Evolutionary conservation across 148 eudicot species (phyloP).

Genomic region (Simmondsia chinensis): DNA sequence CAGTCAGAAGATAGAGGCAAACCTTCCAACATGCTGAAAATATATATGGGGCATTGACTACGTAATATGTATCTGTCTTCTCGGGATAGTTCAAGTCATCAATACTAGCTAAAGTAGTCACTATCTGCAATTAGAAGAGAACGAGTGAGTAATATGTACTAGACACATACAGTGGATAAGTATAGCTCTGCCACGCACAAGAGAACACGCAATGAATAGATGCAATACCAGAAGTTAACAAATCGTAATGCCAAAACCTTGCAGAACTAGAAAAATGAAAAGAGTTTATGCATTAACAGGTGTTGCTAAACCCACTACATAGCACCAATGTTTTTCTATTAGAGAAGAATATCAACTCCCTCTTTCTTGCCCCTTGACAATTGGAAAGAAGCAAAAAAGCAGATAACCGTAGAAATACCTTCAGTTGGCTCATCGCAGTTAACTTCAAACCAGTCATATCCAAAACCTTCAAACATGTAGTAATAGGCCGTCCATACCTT

Average conservation of each 20-base stretch:
- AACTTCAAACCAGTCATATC: constrained; percentile 97
- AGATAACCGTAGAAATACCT: constrained; percentile 38
- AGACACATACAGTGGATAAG: too few relatives aligned
- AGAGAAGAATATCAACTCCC: too few relatives aligned
- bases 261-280: too few relatives aligned
- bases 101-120: constrained; percentile 82
- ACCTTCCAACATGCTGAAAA: constrained; percentile 99
- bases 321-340: too few relatives aligned
- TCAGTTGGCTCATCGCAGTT: constrained; percentile 79
- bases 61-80: constrained; percentile 91
- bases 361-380: too few relatives aligned
- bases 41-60: constrained; percentile 93
- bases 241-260: too few relatives aligned
- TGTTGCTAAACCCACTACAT: too few relatives aligned
- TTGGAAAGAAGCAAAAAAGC: background rate
- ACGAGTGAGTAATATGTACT: too few relatives aligned
- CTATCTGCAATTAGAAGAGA: constrained; percentile 53
- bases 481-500: constrained; percentile 55
- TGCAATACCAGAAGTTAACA: too few relatives aligned
- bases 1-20: constrained; percentile 10
- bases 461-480: constrained; percentile 81
- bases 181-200: too few relatives aligned
- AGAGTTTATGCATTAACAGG: too few relatives aligned
- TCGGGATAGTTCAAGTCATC: constrained; percentile 99
- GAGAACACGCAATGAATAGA: too few relatives aligned